Evolutionary conservation across 1,284 basidiomycete species (phyloP), one percentile per base, ranked within the genome.

Genomic region (Trametes hirsuta): DNA sequence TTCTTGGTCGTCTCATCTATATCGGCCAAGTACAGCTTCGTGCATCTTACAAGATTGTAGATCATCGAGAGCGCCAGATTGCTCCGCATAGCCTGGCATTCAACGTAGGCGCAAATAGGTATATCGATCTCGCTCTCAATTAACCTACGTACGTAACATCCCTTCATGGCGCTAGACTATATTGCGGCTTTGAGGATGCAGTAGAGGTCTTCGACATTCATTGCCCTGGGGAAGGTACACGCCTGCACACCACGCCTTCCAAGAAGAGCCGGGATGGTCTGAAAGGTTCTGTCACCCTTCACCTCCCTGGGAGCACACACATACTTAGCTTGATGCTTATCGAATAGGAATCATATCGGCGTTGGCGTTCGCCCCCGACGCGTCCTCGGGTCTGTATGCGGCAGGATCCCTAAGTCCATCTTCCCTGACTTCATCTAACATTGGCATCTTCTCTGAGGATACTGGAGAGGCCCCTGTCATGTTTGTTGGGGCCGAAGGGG

Each of bases 11-110:
- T 15, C 47, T 60, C 36, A 61, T 65, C 51, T 41, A 25, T 21
- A 45, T 22, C 47, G 54, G 53, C 36, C 15, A 34, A 14, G n/a
- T 34, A 14, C 59, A 95, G 93, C 80, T 92, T 12, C 83, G 95
- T n/a, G 95, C 94, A 0, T 94, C 92, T 0, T 97, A 98, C 72
- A 83, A 81, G 41, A 96, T 97, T 41, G 83, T 97, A 15, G 94
- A 97, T 72, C 95, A 98, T 67, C 81, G 90, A 15, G 95, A 97
- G 74, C 84, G 94, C 36, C 86, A 93, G 61, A 79, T 97, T 48
- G 93, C 93, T 0, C 94, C 95, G 0, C 90, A 94, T 60, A 85
- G 85, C 66, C 77, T 97, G 59, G 81, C 88, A 0, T 97, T 97
- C 75, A 92, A 93, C 66, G 71, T 80, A 0, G 75, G 83, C 11